phyloP scores from a whole-genome alignment of 1,284 basidiomycete species.

The Trichosporon coremiiforme region DNA sequence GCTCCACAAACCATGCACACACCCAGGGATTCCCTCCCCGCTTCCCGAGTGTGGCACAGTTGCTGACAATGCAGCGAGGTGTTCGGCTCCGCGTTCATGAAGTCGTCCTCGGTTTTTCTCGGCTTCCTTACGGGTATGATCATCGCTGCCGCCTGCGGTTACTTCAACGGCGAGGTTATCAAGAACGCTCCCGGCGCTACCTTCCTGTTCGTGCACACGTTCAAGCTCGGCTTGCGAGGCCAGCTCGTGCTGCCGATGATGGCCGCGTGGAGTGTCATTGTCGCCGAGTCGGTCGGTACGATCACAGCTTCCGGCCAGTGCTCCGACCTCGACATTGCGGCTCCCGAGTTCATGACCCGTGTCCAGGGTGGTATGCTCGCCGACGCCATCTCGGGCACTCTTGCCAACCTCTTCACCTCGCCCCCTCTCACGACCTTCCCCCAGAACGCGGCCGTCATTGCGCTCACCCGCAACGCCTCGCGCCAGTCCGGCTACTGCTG shows the following conservation, averaged over 20 bases:
- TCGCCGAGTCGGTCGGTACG: constrained; percentile 45
- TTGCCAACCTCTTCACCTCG: constrained; percentile 42
- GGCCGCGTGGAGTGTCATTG: constrained; percentile 41
- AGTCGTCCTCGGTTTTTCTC: constrained; percentile 43
- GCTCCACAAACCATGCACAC: not conserved
- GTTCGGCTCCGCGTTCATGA: constrained; percentile 47
- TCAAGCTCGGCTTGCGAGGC: constrained; percentile 36
- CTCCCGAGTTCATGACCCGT: constrained; percentile 37
- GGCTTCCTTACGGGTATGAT: constrained; percentile 42
- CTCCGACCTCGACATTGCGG: constrained; percentile 35
- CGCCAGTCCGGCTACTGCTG: constrained; percentile 43
- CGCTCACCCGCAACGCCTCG: constrained; percentile 45
- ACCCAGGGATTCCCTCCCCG: not conserved
- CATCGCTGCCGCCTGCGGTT: constrained; percentile 43
- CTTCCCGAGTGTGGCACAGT: constrained; percentile 5
- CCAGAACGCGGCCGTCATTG: constrained; percentile 47
- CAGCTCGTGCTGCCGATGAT: constrained; percentile 45
- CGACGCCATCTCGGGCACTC: constrained; percentile 39
- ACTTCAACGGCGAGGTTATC: constrained; percentile 38
- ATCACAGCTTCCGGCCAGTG: constrained; percentile 41
- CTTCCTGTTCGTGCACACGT: constrained; percentile 44
- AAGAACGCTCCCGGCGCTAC: constrained; percentile 35
- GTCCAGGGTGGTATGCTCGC: constrained; percentile 47
- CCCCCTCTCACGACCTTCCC: constrained; percentile 46
- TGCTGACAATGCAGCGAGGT: constrained; percentile 32